Base-by-base conservation (phyloP, 805 yeast species). In the Zygosaccharomyces kombuchaensis region DNA sequence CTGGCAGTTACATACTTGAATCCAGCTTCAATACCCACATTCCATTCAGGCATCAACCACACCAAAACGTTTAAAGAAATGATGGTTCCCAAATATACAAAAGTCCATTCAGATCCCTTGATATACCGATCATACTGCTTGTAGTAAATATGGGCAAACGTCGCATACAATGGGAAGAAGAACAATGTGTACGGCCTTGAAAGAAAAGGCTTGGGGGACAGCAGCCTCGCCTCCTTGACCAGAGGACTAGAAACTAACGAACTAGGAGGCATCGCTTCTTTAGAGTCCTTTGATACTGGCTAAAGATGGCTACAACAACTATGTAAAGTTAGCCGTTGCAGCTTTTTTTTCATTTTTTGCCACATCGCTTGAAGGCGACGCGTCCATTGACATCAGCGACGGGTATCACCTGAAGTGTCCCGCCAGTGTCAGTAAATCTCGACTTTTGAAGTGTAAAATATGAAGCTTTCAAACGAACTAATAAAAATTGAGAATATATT, bases 11-110 rank as follows among this genome's bases (percentile, higher is more conserved):
- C 55, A 58, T 85, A 88, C 60, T 89, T 86, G 70, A 91, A 88
- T 3, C 66, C 65, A 29, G 87, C 77, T 49, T 80, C 77, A 43
- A 91, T 68, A 40, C 78, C 74, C 49, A 89, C 76, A 62, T 82
- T 88, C 99, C 99, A 91, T 59, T 84, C 84, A n/a, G 98, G 96
- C 78, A 88, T 78, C 64, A 91, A 77, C 83, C 89, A 76, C 47
- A 91, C 71, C 62, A 91, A 71, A 36, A 82, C 70, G 62, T 91
- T 95, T 47, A 84, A 50, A 2, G 96, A 80, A 30, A 84, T 65
- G 42, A 90, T 73, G 5, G 89, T 66, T 49, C 95, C 84, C 19
- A 88, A 71, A 59, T 80, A 90, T 30, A 91, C 93, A 65, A 87
- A 87, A 0, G 98, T 93, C 98, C 99, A 93, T 69, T 91, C 99